These are phyloP conservation scores for Ophiostoma populinum DNA, from an alignment of 2,329 filamentous ascomycete species.

Conservation along the genomic window DNA sequence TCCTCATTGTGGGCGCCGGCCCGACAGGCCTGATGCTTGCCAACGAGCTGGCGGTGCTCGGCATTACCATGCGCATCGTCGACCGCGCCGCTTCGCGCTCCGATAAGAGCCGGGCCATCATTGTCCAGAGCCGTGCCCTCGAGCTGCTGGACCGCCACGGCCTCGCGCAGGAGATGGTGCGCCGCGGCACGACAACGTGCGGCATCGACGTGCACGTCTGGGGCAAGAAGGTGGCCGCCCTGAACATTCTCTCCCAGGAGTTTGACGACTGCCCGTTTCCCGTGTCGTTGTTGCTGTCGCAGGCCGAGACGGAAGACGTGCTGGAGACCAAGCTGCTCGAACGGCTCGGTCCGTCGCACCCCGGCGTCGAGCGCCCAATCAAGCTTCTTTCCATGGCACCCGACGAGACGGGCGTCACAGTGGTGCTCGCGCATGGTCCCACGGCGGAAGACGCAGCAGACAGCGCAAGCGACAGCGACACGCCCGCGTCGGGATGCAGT, in stretches of 20 bases:
- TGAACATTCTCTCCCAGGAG: slow-evolving; percentile 14
- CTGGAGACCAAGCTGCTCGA: slow-evolving; percentile 23
- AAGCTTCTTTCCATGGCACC: slow-evolving; percentile 9
- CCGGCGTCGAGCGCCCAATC: slow-evolving; percentile 16
- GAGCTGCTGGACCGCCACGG: slow-evolving; percentile 32
- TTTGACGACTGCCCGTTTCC: slow-evolving; percentile 12
- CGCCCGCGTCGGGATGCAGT: too few relatives aligned
- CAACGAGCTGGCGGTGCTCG: slow-evolving; percentile 17
- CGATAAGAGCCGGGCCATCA: slow-evolving; percentile 24
- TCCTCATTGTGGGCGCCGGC: slow-evolving; percentile 28
- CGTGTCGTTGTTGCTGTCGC: slow-evolving; percentile 12
- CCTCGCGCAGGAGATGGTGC: slow-evolving; percentile 18
- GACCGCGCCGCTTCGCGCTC: slow-evolving; percentile 18
- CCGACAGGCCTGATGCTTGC: slow-evolving; percentile 26
- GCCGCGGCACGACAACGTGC: slow-evolving; percentile 19
- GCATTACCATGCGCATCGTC: slow-evolving; percentile 21
- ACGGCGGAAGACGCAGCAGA: slow-evolving; percentile 6
- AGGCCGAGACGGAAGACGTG: slow-evolving; percentile 13
- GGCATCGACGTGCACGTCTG: slow-evolving; percentile 23
- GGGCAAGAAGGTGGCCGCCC: slow-evolving; percentile 15
- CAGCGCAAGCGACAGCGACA: not conserved
- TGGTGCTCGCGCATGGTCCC: slow-evolving; percentile 7
- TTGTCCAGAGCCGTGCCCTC: slow-evolving; percentile 30
- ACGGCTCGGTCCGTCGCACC: slow-evolving; percentile 17
- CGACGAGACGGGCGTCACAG: slow-evolving; percentile 12